A percentile compares a stretch with the other conserved stretches of the same genome.
Conservation (phyloP, 1,139 yeast genomes). For the Yamadazyma songkhlaensis region DNA sequence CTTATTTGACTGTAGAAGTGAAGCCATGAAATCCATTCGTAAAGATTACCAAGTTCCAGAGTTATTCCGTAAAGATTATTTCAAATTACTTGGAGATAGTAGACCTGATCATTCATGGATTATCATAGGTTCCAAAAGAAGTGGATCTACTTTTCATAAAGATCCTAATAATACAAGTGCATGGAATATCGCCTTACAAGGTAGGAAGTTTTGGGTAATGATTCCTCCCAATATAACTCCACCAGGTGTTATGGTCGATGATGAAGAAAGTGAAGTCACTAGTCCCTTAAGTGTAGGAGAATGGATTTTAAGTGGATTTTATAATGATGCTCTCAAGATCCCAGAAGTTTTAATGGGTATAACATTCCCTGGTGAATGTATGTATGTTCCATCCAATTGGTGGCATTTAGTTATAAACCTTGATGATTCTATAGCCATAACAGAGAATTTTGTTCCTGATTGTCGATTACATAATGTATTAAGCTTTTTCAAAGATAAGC, state of each 20-base stretch:
- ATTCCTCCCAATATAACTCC: slow-evolving; percentile 74
- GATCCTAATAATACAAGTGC: slow-evolving; percentile 91
- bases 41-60: slow-evolving; percentile 53
- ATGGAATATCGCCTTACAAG: slow-evolving; percentile 79
- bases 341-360: slow-evolving; percentile 63
- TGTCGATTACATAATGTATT: slow-evolving; percentile 58
- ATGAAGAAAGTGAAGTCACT: slow-evolving; percentile 84
- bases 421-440: slow-evolving; percentile 75
- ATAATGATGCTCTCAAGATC: slow-evolving; percentile 51
- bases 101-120: slow-evolving; percentile 93
- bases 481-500: slow-evolving; percentile 63
- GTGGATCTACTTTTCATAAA: slow-evolving; percentile 89
- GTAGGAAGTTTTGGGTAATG: slow-evolving; percentile 86
- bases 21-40: slow-evolving; percentile 57
- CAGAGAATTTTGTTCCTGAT: slow-evolving; percentile 82
- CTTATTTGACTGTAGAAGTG: slow-evolving; percentile 74
- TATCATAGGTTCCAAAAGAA: slow-evolving; percentile 74
- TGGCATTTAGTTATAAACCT: slow-evolving; percentile 91
- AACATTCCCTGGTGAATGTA: slow-evolving; percentile 78
- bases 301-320: slow-evolving; percentile 83
- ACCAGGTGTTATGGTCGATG: slow-evolving; percentile 81
- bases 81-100: slow-evolving; percentile 46
- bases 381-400: slow-evolving; percentile 93
- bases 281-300: slow-evolving; percentile 88
- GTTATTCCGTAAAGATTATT: slow-evolving; percentile 50